phyloP scores from a whole-genome alignment of 208 protist species.

The Leishmania martiniquensis region DNA sequence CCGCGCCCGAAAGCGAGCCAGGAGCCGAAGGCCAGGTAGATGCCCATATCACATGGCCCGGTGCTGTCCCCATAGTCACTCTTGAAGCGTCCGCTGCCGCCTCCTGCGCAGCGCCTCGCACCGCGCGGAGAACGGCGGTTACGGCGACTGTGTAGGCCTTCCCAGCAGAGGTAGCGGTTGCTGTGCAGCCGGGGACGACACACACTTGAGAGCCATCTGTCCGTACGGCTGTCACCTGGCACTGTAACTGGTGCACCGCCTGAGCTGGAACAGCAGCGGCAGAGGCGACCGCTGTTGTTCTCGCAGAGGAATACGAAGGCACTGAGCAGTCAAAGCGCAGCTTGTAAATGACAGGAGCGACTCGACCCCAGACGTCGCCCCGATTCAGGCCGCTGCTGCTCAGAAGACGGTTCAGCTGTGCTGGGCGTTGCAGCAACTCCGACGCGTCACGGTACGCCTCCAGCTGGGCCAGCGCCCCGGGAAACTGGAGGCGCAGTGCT shows the following conservation, averaged over 20 bases:
- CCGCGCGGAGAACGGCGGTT: slow-evolving; percentile 5
- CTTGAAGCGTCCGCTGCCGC: not conserved
- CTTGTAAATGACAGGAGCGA: slow-evolving; percentile 8
- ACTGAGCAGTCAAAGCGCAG: slow-evolving; percentile 5
- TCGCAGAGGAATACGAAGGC: not conserved
- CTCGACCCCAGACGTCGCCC: not conserved
- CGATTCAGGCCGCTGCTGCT: not conserved
- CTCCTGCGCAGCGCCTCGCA: not conserved
- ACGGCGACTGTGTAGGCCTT: slow-evolving; percentile 21
- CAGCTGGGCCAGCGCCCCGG: slow-evolving; percentile 42
- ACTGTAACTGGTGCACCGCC: not conserved
- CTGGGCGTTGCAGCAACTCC: slow-evolving; percentile 24
- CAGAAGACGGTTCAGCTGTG: slow-evolving; percentile 18
- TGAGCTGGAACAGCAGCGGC: not conserved
- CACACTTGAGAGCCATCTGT: slow-evolving; percentile 11
- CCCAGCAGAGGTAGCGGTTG: slow-evolving; percentile 5
- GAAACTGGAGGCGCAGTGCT: slow-evolving; percentile 62
- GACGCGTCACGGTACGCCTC: slow-evolving; percentile 37
- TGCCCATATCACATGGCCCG: not conserved
- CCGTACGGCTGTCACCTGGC: slow-evolving; percentile 1
- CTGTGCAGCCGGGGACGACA: slow-evolving; percentile 7
- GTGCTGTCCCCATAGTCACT: not conserved
- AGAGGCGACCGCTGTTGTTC: not conserved
- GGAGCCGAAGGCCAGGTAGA: slow-evolving; percentile 3
- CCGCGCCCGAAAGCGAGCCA: not conserved